Conservation (phyloP, 1,284 basidiomycete species). For the Rhodotorula sp. region DNA sequence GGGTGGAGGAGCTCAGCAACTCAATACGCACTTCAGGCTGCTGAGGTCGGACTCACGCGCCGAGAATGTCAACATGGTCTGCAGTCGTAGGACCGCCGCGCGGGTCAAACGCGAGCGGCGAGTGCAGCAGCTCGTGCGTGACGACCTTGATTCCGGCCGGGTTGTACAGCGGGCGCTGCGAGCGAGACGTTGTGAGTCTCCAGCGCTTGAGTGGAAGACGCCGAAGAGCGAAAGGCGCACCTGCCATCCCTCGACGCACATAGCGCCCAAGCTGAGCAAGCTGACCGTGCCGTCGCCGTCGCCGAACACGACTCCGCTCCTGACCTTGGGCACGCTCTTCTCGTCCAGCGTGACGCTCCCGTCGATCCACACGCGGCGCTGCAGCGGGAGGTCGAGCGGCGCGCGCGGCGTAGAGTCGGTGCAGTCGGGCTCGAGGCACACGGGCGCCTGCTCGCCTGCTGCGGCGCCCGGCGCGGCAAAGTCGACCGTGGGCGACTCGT, state of each 20-base stretch:
- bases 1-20: background rate
- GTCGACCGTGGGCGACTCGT: conserved; percentile 55
- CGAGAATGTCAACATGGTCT: conserved; percentile 75
- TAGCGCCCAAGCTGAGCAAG: conserved; percentile 82
- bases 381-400: conserved; percentile 63
- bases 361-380: conserved; percentile 77
- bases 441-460: conserved; percentile 11
- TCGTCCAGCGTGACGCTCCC: conserved; percentile 66
- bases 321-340: conserved; percentile 33
- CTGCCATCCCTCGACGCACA: conserved; percentile 97
- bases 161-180: conserved; percentile 74
- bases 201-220: no score
- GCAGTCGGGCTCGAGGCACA: conserved; percentile 45
- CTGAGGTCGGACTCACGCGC: conserved; percentile 48
- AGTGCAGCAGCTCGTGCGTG: conserved; percentile 88
- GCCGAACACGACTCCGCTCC: conserved; percentile 37
- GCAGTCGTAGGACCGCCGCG: conserved; percentile 86
- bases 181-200: background rate
- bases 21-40: background rate
- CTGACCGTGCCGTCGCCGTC: conserved; percentile 97
- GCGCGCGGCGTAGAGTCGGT: conserved; percentile 53
- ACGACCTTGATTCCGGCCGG: conserved; percentile 82
- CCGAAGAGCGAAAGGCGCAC: background rate
- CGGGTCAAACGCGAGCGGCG: conserved; percentile 70
- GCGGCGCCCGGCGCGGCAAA: background rate